Evolutionary conservation across 1,284 basidiomycete genomes (phyloP), one percentile per base, ranked within the genome.

Genomic region (Fistulina hepatica): DNA sequence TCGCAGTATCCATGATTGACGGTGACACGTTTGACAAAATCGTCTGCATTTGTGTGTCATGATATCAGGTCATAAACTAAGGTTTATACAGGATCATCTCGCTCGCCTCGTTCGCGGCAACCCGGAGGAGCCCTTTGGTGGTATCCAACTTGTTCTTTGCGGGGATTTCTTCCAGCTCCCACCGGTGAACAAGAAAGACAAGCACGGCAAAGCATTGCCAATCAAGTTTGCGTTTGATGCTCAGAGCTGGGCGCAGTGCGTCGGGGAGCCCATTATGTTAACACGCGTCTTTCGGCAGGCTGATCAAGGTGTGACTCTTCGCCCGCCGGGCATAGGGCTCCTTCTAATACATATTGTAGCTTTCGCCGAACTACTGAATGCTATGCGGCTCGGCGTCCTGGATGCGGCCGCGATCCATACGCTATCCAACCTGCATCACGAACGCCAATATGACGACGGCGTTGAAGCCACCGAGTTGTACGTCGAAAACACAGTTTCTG

Each of bases 141-240:
- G 89, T 10, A 90, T 94, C 17, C 80, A 93, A 77, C 64, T 97
- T 31, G 65, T 95, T 38, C 67, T 91, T 30, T 89, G 83, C 6
- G 91, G 91, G 12, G 91, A 95, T 57, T 93, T 94, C 58, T 92
- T 84, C 60, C 92, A 97, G 60, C 71, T 97, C 2, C 93, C 93
- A 2, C 93, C 93, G 0, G 90, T 97, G 5, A 67, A 71, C n/a
- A 51, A 50, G n/a, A 52, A 51, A 33, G 45, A 50, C 28, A n/a
- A n/a, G n/a, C n/a, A n/a, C n/a, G 36, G 39, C 13, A 47, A 53
- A n/a, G 51, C 60, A 45, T 60, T 56, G 3, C 54, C 59, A 3
- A 55, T 70, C 28, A 68, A 59, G 21, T 94, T 91, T 51, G 82
- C 83, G 1, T 97, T 97, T 54, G 86, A 97, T 50, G 85, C 90